Evolutionary conservation across 1,139 yeast species (phyloP), one percentile per base, ranked within the genome.

Genomic region (Saccharomyces hybrid): DNA sequence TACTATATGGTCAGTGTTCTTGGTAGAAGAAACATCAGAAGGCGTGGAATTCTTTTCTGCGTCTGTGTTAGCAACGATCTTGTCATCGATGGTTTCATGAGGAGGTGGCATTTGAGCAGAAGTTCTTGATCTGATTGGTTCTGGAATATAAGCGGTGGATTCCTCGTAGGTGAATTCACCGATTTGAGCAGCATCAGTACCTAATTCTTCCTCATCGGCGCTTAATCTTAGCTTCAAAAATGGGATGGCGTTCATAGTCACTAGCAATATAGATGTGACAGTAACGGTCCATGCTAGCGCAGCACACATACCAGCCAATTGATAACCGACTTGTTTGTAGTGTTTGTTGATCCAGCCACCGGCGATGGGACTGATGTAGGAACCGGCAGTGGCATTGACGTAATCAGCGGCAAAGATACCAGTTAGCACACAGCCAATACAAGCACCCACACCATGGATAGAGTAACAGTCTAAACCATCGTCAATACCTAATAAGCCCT

Each of bases 331-430:
- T 78, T 91, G 98, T 56, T 76, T 80, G 73, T 80, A 91, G 78
- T 90, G 84, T 69, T 88, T 95, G 78, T 88, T 89, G 66, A 91
- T 75, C 98, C 99, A 91, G 55, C 99, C 98, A 66, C 97, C 96
- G 38, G 69, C 76, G 61, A 88, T 88, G 13, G 70, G 77, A 46
- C 78, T 77, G 32, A 77, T 75, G 50, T 83, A 87, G 38, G 75
- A 76, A 47, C 85, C 82, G 54, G 83, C 88, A 61, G 88, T 73
- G 46, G 88, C 90, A 51, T 95, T 86, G 62, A 91, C 82, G 73
- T 91, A 90, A 75, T 90, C 95, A 53, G 97, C 95, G 38, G 97
- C 96, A 70, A 91, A 91, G 60, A 91, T 77, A 66, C 96, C 97
- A 46, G 98, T 91, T 74, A 88, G 72, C 29, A 86, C 75, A 38